Evolutionary conservation across 805 yeast species (phyloP).

Genomic region (Nakazawaea anatomiae): DNA sequence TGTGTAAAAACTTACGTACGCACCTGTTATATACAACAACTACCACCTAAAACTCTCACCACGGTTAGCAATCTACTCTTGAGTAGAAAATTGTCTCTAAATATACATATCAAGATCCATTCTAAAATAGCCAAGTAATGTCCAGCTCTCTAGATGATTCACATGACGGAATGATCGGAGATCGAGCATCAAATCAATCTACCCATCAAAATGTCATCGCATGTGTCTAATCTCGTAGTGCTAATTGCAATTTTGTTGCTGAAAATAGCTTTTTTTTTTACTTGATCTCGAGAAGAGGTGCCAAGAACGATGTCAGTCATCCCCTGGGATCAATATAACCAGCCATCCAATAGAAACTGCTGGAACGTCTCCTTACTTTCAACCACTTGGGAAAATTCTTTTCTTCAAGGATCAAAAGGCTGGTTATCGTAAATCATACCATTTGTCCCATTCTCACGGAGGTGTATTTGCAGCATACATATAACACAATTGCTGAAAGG

Average conservation of each 20-base stretch:
- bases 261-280: not conserved
- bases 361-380: no score
- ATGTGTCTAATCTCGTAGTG: not conserved
- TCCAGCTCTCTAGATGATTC: no score
- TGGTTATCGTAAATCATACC: not conserved
- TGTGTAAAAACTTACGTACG: no score
- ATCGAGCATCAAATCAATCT: not conserved
- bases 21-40: no score
- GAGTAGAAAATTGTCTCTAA: no score
- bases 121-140: no score
- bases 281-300: not conserved
- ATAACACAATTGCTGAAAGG: not conserved
- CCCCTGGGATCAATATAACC: conserved; percentile 7
- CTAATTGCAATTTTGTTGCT: not conserved
- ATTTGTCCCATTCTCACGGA: not conserved
- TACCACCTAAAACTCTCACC: no score
- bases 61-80: no score
- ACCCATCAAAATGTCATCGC: not conserved
- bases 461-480: not conserved
- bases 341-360: conserved; percentile 3
- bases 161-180: no score
- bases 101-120: no score
- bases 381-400: no score
- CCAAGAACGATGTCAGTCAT: not conserved
- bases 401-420: not conserved